These are phyloP conservation scores for Penicillium sumatraense DNA, from an alignment of 2,329 filamentous ascomycete species.

Conservation along the genomic window DNA sequence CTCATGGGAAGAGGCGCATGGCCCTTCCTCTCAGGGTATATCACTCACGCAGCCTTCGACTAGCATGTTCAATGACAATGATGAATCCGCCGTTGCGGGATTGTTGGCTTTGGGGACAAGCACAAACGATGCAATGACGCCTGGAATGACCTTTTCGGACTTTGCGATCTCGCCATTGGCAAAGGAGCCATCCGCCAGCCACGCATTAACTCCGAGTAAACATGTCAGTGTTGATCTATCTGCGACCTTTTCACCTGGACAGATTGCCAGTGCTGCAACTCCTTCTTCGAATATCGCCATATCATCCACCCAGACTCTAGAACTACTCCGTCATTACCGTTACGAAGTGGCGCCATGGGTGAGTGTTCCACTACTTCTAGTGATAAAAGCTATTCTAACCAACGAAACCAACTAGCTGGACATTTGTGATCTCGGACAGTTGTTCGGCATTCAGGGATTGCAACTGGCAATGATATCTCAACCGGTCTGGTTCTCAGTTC, in stretches of 20 bases:
- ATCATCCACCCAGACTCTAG: conserved; percentile 29
- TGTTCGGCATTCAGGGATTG: conserved; percentile 46
- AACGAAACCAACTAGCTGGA: conserved; percentile 42
- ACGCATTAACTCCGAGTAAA: background rate
- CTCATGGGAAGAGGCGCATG: background rate
- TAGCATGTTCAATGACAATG: conserved; percentile 25
- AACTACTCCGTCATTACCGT: conserved; percentile 49
- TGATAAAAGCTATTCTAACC: background rate
- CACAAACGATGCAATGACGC: conserved; percentile 5
- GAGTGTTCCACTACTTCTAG: conserved; percentile 15
- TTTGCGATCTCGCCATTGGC: conserved; percentile 8
- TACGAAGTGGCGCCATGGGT: conserved; percentile 55
- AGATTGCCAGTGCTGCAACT: background rate
- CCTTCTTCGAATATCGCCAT: background rate
- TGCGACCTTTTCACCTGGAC: background rate
- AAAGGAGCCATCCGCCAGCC: background rate
- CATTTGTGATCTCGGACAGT: conserved; percentile 47
- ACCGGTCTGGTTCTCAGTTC: conserved; percentile 20
- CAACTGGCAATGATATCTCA: conserved; percentile 29
- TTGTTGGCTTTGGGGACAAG: conserved; percentile 29
- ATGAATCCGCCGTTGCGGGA: conserved; percentile 32
- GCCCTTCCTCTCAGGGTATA: background rate
- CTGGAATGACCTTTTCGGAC: conserved; percentile 3
- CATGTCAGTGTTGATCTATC: background rate
- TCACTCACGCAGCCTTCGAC: background rate